A percentile compares a stretch with the other conserved stretches of the same genome.
Evolutionary conservation across 495 filamentous ascomycete species (phyloP).

Genomic region (Corynascus novoguineensis): DNA sequence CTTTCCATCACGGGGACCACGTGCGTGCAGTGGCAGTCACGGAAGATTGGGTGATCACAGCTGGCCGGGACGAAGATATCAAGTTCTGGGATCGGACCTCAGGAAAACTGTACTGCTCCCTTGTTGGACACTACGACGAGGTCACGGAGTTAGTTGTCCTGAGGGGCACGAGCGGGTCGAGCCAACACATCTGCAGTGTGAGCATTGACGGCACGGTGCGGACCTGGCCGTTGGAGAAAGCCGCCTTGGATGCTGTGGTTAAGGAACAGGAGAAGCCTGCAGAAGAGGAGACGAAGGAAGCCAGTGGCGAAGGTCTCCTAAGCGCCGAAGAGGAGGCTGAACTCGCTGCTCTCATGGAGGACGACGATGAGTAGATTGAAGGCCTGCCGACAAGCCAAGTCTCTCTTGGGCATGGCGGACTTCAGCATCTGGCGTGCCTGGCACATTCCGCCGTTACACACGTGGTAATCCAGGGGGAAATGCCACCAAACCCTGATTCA

Average conservation of each 20-base stretch:
- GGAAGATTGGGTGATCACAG: conserved; percentile 80
- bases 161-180: conserved; percentile 31
- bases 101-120: conserved; percentile 69
- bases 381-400: neutral
- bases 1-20: conserved; percentile 76
- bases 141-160: conserved; percentile 73
- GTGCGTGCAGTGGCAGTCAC: conserved; percentile 73
- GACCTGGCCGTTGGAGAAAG: conserved; percentile 64
- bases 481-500: conserved; percentile 14
- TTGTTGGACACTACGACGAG: conserved; percentile 87
- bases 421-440: neutral
- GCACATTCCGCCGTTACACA: conserved; percentile 10
- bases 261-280: conserved; percentile 48
- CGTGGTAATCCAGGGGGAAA: conserved; percentile 5
- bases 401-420: neutral
- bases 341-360: conserved; percentile 81
- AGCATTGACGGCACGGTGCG: conserved; percentile 85
- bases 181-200: conserved; percentile 61
- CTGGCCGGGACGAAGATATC: conserved; percentile 84
- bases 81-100: conserved; percentile 76
- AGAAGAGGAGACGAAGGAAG: conserved; percentile 40
- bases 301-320: conserved; percentile 44
- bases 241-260: conserved; percentile 55
- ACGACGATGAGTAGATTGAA: conserved; percentile 39
- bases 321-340: conserved; percentile 82